Evolutionary conservation across 1,284 basidiomycete genomes (phyloP), one percentile per base, ranked within the genome.

Genomic region (Earliella scabrosa): DNA sequence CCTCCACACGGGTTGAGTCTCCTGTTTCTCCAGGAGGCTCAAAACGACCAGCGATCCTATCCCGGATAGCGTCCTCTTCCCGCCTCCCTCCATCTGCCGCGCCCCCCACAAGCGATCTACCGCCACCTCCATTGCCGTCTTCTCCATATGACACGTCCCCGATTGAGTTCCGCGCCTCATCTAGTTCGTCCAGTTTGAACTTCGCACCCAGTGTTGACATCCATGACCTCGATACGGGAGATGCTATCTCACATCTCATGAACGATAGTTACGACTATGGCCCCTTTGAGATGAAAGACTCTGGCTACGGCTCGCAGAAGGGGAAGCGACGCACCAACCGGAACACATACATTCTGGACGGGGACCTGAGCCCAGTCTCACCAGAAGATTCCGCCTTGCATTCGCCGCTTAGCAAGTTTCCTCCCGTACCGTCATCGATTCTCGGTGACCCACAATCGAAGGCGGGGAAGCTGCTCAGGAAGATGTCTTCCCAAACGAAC

Each of bases 401-500:
- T 21, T 58, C 63, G 11, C 61, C 63, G 3, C 44, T 61, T 23
- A 61, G 62, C 57, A 66, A 56, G 47, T 60, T 61, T 20, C 61
- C 63, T 13, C 55, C 61, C 10, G 61, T 60, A 20, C 61, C 61
- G 14, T 41, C 58, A 18, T 41, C 50, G 26, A 43, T 55, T 41
- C 53, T 52, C 34, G 55, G 54, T 20, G 60, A 59, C 45, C 52
- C 57, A 39, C 35, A 45, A 7, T 47, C 52, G 39, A 61, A 58
- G 46, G 63, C 74, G n/a, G 66, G 73, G 47, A 77, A 75, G 35
- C 73, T 75, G 8, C 70, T 86, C 43, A 85, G 80, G 71, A 86
- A 85, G 66, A 79, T 80, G 10, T 55, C 79, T 13, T 88, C 86
- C 13, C 81, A 86, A 50, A 79, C 82, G 63, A 82, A 79, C 46